Base-by-base conservation (phyloP, 2,329 filamentous ascomycete species). In the Graphiopsis chlorocephala region DNA sequence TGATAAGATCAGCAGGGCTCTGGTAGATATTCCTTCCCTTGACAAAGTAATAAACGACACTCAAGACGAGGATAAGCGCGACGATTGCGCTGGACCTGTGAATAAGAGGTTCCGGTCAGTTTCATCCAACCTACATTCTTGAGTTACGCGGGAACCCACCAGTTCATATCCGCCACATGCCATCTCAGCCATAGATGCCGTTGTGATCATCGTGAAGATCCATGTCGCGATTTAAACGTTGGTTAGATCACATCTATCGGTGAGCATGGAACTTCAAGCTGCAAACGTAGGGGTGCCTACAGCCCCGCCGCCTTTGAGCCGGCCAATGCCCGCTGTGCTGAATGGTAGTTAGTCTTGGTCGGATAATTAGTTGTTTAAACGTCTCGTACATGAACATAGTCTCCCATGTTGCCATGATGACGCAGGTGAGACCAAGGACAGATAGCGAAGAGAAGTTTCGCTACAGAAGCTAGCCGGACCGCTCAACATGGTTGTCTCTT, bases 351-450 rank as follows among this genome's bases (percentile, higher is more conserved):
- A 57, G 53, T 25, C 25, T 33, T 3, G n/a, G 25, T 52, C 10
- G 10, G 3, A 7, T 25, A 2, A 17, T 15, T 17, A 8, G 2
- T 3, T 29, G 2, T 2, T 2, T 23, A 3, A 2, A 29, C 7
- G 17, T 8, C 48, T 55, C 31, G 5, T 35, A 57, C 53, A 57
- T 38, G 25, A 60, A 48, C 48, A 52, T 50, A 3, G 57, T 33
- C 38, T 71, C 71, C 72, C 73, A 74, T 11, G 72, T 73, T 58
- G 68, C 70, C 68, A 72, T 73, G 38, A 74, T 52, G 10, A 72
- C 69, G 25, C 70, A 70, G 4, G 71, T 69, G 35, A 73, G 70
- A 6, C 71, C 72, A 3, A 73, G 61, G 26, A 71, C 70, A 29
- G 71, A 70, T 38, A 73, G 68, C 23, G 67, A 67, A 35, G 64